These are phyloP conservation scores for Plenodomus lindquistii DNA, from an alignment of 2,329 filamentous ascomycete species.

Conservation along the genomic window DNA sequence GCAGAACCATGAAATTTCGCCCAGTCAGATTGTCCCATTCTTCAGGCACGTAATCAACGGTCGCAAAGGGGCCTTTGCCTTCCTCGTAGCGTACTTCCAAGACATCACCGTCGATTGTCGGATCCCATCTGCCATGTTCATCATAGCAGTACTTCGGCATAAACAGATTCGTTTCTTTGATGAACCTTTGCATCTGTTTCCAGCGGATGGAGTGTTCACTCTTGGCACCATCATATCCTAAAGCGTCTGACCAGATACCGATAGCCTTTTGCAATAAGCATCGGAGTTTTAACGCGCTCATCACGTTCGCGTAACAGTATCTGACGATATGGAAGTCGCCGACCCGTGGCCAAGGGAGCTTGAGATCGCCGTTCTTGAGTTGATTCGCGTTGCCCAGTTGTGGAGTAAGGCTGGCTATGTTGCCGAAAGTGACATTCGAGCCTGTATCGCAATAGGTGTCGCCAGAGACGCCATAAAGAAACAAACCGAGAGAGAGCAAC, in stretches of 20 bases:
- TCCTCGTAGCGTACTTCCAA: neutral
- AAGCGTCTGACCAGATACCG: too few relatives aligned
- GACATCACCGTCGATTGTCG: neutral
- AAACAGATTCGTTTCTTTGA: too few relatives aligned
- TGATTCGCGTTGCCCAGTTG: neutral
- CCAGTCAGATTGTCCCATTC: neutral
- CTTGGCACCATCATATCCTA: too few relatives aligned
- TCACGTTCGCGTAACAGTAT: neutral
- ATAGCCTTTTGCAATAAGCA: too few relatives aligned
- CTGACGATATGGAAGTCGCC: neutral
- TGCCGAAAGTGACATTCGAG: too few relatives aligned
- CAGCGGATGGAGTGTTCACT: too few relatives aligned
- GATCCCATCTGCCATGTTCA: neutral
- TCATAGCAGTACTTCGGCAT: neutral
- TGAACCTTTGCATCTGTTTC: too few relatives aligned
- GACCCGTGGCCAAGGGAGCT: neutral
- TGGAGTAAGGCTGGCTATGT: neutral
- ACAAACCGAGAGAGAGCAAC: too few relatives aligned
- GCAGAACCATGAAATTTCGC: neutral
- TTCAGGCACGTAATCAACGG: neutral
- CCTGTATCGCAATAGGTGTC: too few relatives aligned
- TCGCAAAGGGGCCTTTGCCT: neutral
- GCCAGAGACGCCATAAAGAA: too few relatives aligned
- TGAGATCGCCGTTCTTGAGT: neutral
- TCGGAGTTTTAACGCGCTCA: neutral